Evolutionary conservation across 2,329 filamentous ascomycete species (phyloP).

Genomic region (Diplodia intermedia): DNA sequence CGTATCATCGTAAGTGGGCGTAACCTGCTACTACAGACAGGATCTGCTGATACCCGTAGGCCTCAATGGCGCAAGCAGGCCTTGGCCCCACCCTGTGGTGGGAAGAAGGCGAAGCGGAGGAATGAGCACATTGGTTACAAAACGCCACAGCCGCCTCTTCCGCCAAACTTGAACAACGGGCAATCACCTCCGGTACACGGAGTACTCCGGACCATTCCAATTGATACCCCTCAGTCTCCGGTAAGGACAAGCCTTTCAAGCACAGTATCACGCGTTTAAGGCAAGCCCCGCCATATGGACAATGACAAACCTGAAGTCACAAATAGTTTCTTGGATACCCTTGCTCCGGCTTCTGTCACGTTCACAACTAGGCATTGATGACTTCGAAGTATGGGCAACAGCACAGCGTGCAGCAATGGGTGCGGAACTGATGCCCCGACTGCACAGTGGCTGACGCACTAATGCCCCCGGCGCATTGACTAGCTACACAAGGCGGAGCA

Average conservation of each 20-base stretch:
- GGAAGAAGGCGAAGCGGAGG: conserved; percentile 36
- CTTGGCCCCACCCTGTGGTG: conserved; percentile 59
- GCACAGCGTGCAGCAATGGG: background rate
- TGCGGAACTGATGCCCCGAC: background rate
- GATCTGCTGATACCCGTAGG: conserved; percentile 39
- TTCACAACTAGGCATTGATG: conserved; percentile 3
- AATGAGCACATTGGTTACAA: conserved; percentile 4
- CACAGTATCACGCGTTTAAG: background rate
- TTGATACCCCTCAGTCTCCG: conserved; percentile 18
- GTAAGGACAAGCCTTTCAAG: background rate
- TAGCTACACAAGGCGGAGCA: conserved; percentile 2
- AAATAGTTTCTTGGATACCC: background rate
- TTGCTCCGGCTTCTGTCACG: background rate
- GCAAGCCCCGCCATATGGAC: background rate
- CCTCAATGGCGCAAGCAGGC: conserved; percentile 56
- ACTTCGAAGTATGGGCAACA: background rate
- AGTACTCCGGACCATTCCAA: background rate
- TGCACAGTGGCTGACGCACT: background rate
- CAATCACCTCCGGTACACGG: background rate
- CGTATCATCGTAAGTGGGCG: conserved; percentile 59
- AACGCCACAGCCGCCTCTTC: background rate
- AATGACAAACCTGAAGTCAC: background rate
- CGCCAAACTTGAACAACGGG: background rate
- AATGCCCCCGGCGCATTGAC: conserved; percentile 10
- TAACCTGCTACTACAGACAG: conserved; percentile 3